Conservation (phyloP, 371 early-diverging fungal species). For the Saksenaea vasiformis region DNA sequence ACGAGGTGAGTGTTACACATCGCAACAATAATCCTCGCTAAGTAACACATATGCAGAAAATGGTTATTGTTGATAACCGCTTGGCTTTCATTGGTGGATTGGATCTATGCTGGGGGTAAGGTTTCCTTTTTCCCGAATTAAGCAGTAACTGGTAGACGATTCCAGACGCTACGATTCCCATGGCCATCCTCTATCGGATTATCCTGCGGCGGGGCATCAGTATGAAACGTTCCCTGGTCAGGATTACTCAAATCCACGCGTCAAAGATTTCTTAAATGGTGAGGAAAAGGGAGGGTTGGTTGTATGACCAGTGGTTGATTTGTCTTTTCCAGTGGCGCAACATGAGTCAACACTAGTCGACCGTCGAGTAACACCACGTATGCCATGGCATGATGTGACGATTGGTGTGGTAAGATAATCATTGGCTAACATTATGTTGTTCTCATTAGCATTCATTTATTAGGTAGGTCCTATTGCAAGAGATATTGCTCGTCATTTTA, state of each 20-base stretch:
- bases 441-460: not conserved
- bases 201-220: slow-evolving; percentile 44
- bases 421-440: not conserved
- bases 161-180: slow-evolving; percentile 84
- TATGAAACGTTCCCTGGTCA: slow-evolving; percentile 75
- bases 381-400: slow-evolving; percentile 96
- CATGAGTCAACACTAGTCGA: slow-evolving; percentile 55
- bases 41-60: slow-evolving; percentile 52
- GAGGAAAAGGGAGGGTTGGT: not conserved
- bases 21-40: slow-evolving; percentile 27
- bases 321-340: slow-evolving; percentile 42
- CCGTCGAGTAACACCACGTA: slow-evolving; percentile 63
- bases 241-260: slow-evolving; percentile 91
- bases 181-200: slow-evolving; percentile 77
- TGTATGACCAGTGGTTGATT: not conserved
- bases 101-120: slow-evolving; percentile 75
- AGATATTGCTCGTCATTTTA: slow-evolving; percentile 91
- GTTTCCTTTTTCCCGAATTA: not conserved
- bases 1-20: slow-evolving; percentile 54
- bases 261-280: slow-evolving; percentile 86
- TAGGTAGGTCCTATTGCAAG: slow-evolving; percentile 74
- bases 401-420: slow-evolving; percentile 56
- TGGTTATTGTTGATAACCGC: slow-evolving; percentile 71
- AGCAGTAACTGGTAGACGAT: not conserved
- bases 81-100: slow-evolving; percentile 82